These are phyloP conservation scores for Yamadazyma dushanensis DNA, from an alignment of 1,139 yeast genomes.

Conservation along the genomic window DNA sequence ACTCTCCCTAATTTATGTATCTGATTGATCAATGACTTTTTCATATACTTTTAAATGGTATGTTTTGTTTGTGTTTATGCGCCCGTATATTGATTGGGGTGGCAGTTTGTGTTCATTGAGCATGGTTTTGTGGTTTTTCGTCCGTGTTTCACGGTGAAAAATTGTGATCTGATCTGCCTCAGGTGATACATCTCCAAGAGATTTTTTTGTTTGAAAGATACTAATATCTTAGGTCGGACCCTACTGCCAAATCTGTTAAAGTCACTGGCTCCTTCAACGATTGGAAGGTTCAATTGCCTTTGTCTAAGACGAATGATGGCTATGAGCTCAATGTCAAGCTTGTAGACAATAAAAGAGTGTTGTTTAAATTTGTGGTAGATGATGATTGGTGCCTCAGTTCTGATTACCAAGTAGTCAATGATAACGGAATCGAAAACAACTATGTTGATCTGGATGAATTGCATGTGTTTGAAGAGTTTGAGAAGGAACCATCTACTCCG, in stretches of 20 bases:
- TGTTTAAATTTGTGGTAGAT: slow-evolving; percentile 39
- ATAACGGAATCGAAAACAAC: slow-evolving; percentile 41
- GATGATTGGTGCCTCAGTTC: slow-evolving; percentile 32
- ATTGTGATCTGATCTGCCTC: no score
- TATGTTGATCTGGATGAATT: slow-evolving; percentile 31
- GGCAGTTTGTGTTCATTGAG: no score
- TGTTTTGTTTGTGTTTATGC: slow-evolving; percentile 9
- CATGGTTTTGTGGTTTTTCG: background rate
- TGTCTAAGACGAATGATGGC: slow-evolving; percentile 15
- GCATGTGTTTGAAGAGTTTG: slow-evolving; percentile 16
- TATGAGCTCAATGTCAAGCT: slow-evolving; percentile 21
- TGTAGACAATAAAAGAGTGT: slow-evolving; percentile 23
- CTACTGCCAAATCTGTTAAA: slow-evolving; percentile 21
- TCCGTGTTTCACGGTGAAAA: background rate
- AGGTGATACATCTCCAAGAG: no score
- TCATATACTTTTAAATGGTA: slow-evolving; percentile 23
- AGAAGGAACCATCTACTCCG: slow-evolving; percentile 10
- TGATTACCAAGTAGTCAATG: slow-evolving; percentile 30
- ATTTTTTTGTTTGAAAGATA: no score
- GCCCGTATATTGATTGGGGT: background rate
- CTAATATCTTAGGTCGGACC: slow-evolving; percentile 2
- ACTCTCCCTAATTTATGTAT: slow-evolving; percentile 4
- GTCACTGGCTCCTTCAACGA: slow-evolving; percentile 46
- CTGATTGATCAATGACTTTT: slow-evolving; percentile 9
- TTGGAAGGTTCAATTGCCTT: slow-evolving; percentile 29